Percentiles rank a stretch among this genome's conserved stretches.
Evolutionary conservation across 257 asterid species (phyloP).

Genomic region (Salvia splendens): DNA sequence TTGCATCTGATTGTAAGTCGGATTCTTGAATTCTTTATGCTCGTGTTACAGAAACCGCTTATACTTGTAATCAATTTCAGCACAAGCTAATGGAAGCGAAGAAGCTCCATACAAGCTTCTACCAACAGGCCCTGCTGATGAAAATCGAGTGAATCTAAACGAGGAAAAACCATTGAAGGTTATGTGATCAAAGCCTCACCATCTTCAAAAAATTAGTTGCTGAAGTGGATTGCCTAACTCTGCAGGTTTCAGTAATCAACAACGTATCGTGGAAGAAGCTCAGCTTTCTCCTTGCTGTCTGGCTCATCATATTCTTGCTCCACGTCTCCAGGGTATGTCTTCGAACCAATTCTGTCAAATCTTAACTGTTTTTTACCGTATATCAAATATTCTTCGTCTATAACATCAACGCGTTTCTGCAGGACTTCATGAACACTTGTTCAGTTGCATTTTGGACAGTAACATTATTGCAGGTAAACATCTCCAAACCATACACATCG

Average conservation of each 20-base stretch:
- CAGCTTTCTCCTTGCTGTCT: constrained; percentile 48
- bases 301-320: constrained; percentile 50
- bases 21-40: constrained; percentile 8
- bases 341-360: constrained; percentile 11
- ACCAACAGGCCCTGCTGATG: constrained; percentile 43
- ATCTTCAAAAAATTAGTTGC: neutral
- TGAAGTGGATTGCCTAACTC: constrained; percentile 19
- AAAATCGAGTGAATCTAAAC: constrained; percentile 31
- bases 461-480: constrained; percentile 51
- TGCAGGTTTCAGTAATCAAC: constrained; percentile 43
- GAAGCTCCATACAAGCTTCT: constrained; percentile 49
- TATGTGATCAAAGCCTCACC: constrained; percentile 13
- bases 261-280: constrained; percentile 56
- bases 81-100: constrained; percentile 39
- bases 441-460: constrained; percentile 52
- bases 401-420: constrained; percentile 25
- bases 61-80: constrained; percentile 24
- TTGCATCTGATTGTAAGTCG: constrained; percentile 43
- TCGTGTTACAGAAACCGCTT: neutral
- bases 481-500: neutral
- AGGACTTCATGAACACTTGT: constrained; percentile 51
- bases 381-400: constrained; percentile 1
- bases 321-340: constrained; percentile 52
- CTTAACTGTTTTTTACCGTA: neutral
- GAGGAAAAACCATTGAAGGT: constrained; percentile 43